Conservation (phyloP, 2,329 filamentous ascomycete genomes). For the Pseudopyrenochaeta lycopersici region DNA sequence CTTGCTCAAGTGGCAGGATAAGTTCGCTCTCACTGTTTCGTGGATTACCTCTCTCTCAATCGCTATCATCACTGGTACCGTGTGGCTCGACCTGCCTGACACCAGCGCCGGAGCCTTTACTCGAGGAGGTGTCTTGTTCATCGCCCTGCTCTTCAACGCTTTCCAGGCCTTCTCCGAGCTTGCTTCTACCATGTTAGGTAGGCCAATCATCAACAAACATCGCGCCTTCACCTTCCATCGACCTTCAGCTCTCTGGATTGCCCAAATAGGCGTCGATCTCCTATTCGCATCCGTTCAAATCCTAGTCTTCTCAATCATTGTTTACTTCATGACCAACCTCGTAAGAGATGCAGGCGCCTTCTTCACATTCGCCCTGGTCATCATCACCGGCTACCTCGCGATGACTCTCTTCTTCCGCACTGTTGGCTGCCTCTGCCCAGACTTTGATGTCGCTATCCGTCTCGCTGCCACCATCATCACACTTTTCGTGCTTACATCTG, state of each 20-base stretch:
- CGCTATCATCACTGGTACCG: conserved; percentile 80
- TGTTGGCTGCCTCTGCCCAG: conserved; percentile 73
- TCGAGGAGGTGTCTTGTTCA: conserved; percentile 82
- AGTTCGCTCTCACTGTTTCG: conserved; percentile 76
- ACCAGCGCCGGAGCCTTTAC: conserved; percentile 76
- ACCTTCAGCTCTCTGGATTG: conserved; percentile 83
- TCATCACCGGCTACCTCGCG: conserved; percentile 52
- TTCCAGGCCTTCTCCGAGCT: conserved; percentile 86
- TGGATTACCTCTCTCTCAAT: conserved; percentile 77
- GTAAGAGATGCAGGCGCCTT: conserved; percentile 56
- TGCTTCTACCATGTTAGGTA: conserved; percentile 76
- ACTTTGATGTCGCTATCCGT: conserved; percentile 87
- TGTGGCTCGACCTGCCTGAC: conserved; percentile 75
- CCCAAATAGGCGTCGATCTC: conserved; percentile 81
- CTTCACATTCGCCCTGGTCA: conserved; percentile 59
- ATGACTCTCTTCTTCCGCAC: conserved; percentile 58
- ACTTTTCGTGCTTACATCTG: conserved; percentile 80
- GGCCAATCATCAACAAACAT: conserved; percentile 84
- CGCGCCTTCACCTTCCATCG: conserved; percentile 83
- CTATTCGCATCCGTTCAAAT: conserved; percentile 77
- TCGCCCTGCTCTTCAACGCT: conserved; percentile 83
- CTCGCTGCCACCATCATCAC: conserved; percentile 80
- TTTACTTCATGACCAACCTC: conserved; percentile 62
- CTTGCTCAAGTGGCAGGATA: conserved; percentile 85
- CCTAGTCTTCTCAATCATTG: conserved; percentile 56